phyloP scores from a whole-genome alignment of 176 grass and related monocot genomes.

The Carex pumila region DNA sequence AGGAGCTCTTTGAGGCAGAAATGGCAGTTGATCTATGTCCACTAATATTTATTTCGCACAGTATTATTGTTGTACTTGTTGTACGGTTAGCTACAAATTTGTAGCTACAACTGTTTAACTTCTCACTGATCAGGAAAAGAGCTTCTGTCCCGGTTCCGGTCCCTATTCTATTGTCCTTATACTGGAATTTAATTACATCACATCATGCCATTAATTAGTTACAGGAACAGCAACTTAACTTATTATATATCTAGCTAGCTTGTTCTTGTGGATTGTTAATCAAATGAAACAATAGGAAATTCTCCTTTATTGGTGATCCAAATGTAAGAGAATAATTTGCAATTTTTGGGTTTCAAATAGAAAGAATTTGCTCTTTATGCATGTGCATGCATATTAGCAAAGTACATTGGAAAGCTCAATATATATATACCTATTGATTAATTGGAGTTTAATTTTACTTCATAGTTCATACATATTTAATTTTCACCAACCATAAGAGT shows the following conservation, averaged over 20 bases:
- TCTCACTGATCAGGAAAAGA: not conserved
- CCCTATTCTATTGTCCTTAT: not conserved
- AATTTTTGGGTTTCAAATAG: not conserved
- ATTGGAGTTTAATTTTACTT: not conserved
- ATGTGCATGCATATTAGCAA: not conserved
- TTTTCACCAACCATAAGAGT: constrained; percentile 1
- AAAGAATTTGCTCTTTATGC: not conserved
- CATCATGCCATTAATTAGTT: not conserved
- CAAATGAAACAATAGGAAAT: not conserved
- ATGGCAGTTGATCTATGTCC: not conserved
- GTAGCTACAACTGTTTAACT: not conserved
- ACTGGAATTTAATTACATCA: not conserved
- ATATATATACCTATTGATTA: not conserved
- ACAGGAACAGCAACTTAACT: not conserved
- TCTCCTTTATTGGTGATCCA: not conserved
- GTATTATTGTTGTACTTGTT: not conserved
- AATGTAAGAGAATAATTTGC: not conserved
- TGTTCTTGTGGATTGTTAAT: not conserved
- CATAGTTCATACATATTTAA: not conserved
- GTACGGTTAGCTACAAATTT: not conserved
- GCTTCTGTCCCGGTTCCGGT: not conserved
- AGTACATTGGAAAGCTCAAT: constrained; percentile 2
- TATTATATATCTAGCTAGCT: not conserved
- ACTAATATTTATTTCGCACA: not conserved
- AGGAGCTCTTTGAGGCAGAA: constrained; percentile 1